phyloP scores from a whole-genome alignment of 495 filamentous ascomycete genomes.

The Penicillium samsonianum region DNA sequence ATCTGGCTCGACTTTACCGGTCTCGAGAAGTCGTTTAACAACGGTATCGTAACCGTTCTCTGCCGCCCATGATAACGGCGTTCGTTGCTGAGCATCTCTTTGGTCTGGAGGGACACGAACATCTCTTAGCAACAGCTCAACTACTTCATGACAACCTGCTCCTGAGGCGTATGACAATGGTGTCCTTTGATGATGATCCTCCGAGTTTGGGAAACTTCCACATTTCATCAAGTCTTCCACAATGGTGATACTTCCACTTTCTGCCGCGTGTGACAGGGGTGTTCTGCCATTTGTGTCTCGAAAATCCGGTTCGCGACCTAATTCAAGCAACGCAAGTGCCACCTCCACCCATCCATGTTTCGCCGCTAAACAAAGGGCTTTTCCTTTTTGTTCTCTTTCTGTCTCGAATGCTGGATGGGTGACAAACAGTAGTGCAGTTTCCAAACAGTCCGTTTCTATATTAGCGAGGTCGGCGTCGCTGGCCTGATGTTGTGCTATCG shows the following conservation, averaged over 20 bases:
- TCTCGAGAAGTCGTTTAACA: too few relatives aligned
- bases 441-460: not conserved
- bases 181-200: slow-evolving; percentile 18
- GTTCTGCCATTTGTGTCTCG: slow-evolving; percentile 2
- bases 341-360: not conserved
- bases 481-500: not conserved
- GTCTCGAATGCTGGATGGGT: not conserved
- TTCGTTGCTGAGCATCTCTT: too few relatives aligned
- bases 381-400: not conserved
- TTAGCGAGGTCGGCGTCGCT: not conserved
- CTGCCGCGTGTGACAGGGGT: slow-evolving; percentile 4
- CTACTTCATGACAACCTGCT: not conserved
- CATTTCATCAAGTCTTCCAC: not conserved
- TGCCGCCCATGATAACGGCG: too few relatives aligned
- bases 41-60: too few relatives aligned
- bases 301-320: not conserved
- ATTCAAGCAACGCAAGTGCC: slow-evolving; percentile 1
- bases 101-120: not conserved
- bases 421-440: not conserved
- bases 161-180: slow-evolving; percentile 28
- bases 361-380: slow-evolving; percentile 1
- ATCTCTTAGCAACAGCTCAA: slow-evolving; percentile 6
- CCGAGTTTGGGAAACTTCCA: not conserved
- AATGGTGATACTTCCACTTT: not conserved
- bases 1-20: too few relatives aligned